Percentiles rank a stretch among this genome's conserved stretches.
Conservation (phyloP, 495 filamentous ascomycete species). For the Tuber indicum region DNA sequence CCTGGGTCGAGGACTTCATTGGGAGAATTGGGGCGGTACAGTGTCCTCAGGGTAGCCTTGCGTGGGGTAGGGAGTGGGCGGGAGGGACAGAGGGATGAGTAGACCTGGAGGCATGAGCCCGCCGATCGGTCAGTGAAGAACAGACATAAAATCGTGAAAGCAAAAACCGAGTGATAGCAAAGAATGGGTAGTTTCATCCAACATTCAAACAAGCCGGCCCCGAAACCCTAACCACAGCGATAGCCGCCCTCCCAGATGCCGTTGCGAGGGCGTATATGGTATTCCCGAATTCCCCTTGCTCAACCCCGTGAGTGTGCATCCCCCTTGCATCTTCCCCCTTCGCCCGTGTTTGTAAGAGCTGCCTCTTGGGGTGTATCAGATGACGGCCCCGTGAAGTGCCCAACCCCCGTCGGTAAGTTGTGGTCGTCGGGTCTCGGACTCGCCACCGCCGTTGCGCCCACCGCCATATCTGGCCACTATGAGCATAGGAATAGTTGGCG, state of each 20-base stretch:
- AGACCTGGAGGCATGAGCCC: slow-evolving; percentile 55
- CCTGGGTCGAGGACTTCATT: slow-evolving; percentile 65
- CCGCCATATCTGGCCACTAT: not conserved
- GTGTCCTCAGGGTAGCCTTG: slow-evolving; percentile 65
- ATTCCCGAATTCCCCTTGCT: slow-evolving; percentile 29
- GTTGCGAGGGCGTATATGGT: slow-evolving; percentile 95
- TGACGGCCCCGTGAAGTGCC: not conserved
- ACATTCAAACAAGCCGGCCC: slow-evolving; percentile 59
- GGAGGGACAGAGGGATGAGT: slow-evolving; percentile 64
- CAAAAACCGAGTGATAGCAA: slow-evolving; percentile 5
- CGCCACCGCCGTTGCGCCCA: not conserved
- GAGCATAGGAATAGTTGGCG: not conserved
- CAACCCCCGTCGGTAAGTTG: not conserved
- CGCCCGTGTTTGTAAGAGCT: not conserved
- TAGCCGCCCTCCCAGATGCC: slow-evolving; percentile 75
- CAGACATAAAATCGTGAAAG: not conserved
- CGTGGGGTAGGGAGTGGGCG: slow-evolving; percentile 62
- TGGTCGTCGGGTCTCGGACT: not conserved
- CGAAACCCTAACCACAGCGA: slow-evolving; percentile 84
- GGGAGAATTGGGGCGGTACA: slow-evolving; percentile 56
- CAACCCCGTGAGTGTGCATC: slow-evolving; percentile 7
- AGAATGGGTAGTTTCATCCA: not conserved
- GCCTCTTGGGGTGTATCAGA: not conserved
- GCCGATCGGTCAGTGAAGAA: not conserved
- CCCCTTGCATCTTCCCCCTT: not conserved